These are phyloP conservation scores for Leccinum subatratum DNA, from an alignment of 1,284 basidiomycete species.

Conservation along the genomic window DNA sequence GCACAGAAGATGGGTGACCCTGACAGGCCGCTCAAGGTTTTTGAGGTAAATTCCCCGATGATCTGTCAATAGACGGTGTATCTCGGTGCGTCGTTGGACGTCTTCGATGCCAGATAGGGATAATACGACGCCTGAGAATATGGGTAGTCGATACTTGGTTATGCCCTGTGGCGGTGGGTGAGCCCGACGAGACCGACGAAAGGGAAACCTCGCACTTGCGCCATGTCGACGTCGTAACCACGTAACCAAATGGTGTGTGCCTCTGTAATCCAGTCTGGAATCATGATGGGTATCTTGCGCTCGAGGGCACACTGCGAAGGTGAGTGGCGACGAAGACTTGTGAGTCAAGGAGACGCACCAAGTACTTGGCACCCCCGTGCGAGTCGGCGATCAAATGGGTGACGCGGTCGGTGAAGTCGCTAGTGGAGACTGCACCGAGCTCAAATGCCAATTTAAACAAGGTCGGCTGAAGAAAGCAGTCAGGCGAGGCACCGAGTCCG, in stretches of 20 bases:
- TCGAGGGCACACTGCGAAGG: slow-evolving; percentile 63
- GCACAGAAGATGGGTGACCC: slow-evolving; percentile 68
- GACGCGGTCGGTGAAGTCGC: slow-evolving; percentile 71
- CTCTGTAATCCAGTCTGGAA: slow-evolving; percentile 66
- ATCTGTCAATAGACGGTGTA: slow-evolving; percentile 49
- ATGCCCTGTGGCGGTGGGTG: slow-evolving; percentile 42
- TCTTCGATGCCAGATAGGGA: slow-evolving; percentile 67
- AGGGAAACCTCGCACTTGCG: slow-evolving; percentile 33
- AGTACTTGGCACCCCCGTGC: slow-evolving; percentile 76
- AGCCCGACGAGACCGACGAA: slow-evolving; percentile 22
- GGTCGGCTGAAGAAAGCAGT: slow-evolving; percentile 42
- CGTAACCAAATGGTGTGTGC: slow-evolving; percentile 64
- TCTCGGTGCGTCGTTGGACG: slow-evolving; percentile 47
- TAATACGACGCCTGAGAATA: slow-evolving; percentile 60
- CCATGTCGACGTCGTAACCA: slow-evolving; percentile 69
- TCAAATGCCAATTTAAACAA: slow-evolving; percentile 70
- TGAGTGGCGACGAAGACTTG: slow-evolving; percentile 8
- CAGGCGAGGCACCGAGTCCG: not conserved
- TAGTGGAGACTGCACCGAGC: slow-evolving; percentile 64
- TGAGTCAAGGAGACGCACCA: slow-evolving; percentile 35
- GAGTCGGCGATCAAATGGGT: slow-evolving; percentile 72
- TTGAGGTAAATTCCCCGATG: slow-evolving; percentile 59
- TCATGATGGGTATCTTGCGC: slow-evolving; percentile 68
- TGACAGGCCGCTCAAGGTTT: slow-evolving; percentile 61
- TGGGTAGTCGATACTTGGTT: slow-evolving; percentile 52